Conservation (phyloP, 2,329 filamentous ascomycete species). For the Ophiostoma perfectum region DNA sequence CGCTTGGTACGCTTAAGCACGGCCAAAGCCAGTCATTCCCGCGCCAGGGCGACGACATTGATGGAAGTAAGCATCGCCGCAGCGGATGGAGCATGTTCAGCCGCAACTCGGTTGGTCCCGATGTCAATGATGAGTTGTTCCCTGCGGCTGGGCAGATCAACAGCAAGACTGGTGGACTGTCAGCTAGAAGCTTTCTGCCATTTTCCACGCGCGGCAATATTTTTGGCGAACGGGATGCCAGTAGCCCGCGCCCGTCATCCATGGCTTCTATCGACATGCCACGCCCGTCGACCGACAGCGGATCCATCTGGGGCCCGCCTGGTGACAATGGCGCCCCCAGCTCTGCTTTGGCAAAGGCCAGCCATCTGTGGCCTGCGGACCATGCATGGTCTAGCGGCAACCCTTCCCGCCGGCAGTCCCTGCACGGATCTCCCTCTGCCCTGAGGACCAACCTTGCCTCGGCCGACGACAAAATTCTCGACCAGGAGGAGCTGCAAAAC, state of each 20-base stretch:
- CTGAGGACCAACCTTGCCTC: constrained; percentile 57
- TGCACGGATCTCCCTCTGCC: constrained; percentile 67
- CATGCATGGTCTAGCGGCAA: constrained; percentile 54
- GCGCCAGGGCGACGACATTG: constrained; percentile 52
- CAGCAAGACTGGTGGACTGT: constrained; percentile 34
- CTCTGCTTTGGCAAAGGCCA: constrained; percentile 43
- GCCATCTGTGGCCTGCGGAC: constrained; percentile 61
- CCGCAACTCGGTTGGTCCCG: constrained; percentile 47
- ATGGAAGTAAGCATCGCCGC: constrained; percentile 48
- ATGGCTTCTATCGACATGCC: constrained; percentile 66
- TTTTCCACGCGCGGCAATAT: constrained; percentile 45
- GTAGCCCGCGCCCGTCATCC: constrained; percentile 61
- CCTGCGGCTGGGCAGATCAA: constrained; percentile 27
- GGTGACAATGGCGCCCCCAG: constrained; percentile 34
- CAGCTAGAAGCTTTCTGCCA: constrained; percentile 39
- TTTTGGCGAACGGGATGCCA: constrained; percentile 51
- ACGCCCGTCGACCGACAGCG: constrained; percentile 71
- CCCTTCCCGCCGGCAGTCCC: constrained; percentile 73
- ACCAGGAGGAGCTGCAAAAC: constrained; percentile 51
- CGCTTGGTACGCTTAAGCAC: constrained; percentile 62
- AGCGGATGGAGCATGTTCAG: constrained; percentile 56
- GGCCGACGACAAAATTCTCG: constrained; percentile 59
- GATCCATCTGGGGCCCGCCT: constrained; percentile 64
- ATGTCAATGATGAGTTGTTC: constrained; percentile 36
- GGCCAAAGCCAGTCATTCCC: constrained; percentile 76